Conservation (phyloP, 2,329 filamentous ascomycete species). For the Arthroderma uncinatum region DNA sequence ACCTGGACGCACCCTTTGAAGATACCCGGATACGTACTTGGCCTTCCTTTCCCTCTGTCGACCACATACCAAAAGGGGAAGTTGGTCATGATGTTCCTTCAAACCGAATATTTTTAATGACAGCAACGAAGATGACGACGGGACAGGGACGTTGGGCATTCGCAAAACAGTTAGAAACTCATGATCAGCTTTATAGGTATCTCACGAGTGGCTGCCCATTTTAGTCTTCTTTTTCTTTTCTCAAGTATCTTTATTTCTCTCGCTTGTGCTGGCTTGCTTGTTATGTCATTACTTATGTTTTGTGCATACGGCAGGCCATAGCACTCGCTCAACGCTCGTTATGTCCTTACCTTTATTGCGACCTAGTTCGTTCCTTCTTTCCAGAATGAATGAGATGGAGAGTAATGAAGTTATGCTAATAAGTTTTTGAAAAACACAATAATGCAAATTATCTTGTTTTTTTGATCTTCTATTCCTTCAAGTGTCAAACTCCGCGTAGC, state of each 20-base stretch:
- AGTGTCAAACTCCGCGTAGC: neutral
- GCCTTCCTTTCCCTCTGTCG: neutral
- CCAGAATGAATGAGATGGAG: neutral
- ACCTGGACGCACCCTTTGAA: neutral
- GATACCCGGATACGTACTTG: neutral
- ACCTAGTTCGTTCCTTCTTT: neutral
- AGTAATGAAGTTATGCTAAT: neutral
- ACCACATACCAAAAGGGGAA: neutral
- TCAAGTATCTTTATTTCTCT: neutral
- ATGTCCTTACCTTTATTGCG: neutral
- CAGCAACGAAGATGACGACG: neutral
- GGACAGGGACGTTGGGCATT: neutral
- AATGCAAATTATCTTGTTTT: neutral
- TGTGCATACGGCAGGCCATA: neutral
- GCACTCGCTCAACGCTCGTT: neutral
- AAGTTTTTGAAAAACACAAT: neutral
- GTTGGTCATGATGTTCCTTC: neutral
- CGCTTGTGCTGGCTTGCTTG: neutral
- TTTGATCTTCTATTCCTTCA: neutral
- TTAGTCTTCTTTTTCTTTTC: neutral
- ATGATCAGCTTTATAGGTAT: neutral
- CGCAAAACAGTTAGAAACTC: neutral
- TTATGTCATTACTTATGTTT: neutral
- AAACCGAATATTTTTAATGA: neutral
- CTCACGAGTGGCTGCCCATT: neutral